A percentile compares a stretch with the other conserved stretches of the same genome.
These are phyloP conservation scores for Suhomyces kilbournensis DNA, from an alignment of 805 yeast genomes.

Conservation along the genomic window DNA sequence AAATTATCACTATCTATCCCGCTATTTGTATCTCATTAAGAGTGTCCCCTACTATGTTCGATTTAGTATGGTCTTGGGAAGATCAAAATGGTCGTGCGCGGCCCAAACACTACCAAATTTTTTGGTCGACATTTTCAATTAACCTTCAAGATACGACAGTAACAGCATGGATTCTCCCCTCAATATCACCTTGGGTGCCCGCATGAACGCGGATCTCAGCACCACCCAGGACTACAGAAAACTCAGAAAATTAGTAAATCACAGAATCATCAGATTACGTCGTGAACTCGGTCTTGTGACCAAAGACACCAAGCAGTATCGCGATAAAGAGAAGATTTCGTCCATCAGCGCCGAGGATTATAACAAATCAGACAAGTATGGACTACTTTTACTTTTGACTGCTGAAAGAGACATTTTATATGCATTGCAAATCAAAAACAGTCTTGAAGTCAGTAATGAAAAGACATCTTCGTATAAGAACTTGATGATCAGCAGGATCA, in stretches of 20 bases:
- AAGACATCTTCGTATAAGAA: conserved; percentile 45
- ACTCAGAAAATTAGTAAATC: conserved; percentile 62
- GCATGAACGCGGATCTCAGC: conserved; percentile 61
- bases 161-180: conserved; percentile 45
- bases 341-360: conserved; percentile 50
- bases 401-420: conserved; percentile 76
- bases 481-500: conserved; percentile 59
- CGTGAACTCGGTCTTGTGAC: conserved; percentile 60
- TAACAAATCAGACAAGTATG: conserved; percentile 49
- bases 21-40: too few relatives aligned
- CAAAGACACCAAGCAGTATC: conserved; percentile 63
- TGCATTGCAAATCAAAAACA: conserved; percentile 59
- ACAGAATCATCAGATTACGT: conserved; percentile 61
- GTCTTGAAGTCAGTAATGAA: conserved; percentile 52
- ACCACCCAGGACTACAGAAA: conserved; percentile 67
- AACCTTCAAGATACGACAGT: neutral
- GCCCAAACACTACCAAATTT: neutral
- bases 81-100: neutral
- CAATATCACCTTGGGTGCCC: conserved; percentile 47
- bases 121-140: conserved; percentile 1
- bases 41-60: too few relatives aligned
- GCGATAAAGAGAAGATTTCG: conserved; percentile 45
- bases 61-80: too few relatives aligned
- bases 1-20: too few relatives aligned
- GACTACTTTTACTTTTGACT: conserved; percentile 56